phyloP scores from a whole-genome alignment of 2,329 filamentous ascomycete species.

The Ophiosphaerella narmari region DNA sequence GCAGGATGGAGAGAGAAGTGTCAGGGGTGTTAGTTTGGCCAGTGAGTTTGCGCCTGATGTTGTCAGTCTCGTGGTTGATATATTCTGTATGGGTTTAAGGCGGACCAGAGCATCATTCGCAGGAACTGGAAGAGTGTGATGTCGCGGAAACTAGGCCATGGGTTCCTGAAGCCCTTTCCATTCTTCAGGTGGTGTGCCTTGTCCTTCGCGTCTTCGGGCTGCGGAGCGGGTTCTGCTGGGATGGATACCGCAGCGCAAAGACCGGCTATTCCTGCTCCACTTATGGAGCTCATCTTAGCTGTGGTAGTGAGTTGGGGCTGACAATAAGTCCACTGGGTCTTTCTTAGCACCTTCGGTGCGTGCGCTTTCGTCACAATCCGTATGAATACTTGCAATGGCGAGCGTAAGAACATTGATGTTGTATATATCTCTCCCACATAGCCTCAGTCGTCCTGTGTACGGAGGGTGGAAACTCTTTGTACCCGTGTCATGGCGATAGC shows the following conservation, averaged over 20 bases:
- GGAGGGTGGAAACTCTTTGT: not conserved
- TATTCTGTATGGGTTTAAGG: not conserved
- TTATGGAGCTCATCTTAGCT: conserved; percentile 39
- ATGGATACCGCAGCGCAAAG: conserved; percentile 50
- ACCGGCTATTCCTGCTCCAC: conserved; percentile 26
- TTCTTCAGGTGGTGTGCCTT: conserved; percentile 58
- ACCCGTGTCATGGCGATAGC: not conserved
- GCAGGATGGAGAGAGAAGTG: conserved; percentile 67
- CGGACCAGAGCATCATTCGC: conserved; percentile 47
- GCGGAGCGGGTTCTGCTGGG: conserved; percentile 44
- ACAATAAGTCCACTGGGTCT: conserved; percentile 13
- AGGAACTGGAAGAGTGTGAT: conserved; percentile 40
- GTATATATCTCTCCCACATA: conserved; percentile 2
- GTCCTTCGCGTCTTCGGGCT: conserved; percentile 52
- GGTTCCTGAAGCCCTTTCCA: conserved; percentile 62
- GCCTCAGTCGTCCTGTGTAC: not conserved
- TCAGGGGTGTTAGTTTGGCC: conserved; percentile 62
- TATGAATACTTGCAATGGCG: conserved; percentile 1
- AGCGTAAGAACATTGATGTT: conserved; percentile 17
- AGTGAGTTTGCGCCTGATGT: conserved; percentile 50
- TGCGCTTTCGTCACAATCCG: conserved; percentile 5
- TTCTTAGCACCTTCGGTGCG: not conserved
- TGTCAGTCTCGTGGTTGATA: not conserved
- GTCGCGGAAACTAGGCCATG: conserved; percentile 60
- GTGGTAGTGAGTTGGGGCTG: conserved; percentile 28